These are phyloP conservation scores for Lentinula sp. DNA, from an alignment of 768 basidiomycete species.

Conservation along the genomic window DNA sequence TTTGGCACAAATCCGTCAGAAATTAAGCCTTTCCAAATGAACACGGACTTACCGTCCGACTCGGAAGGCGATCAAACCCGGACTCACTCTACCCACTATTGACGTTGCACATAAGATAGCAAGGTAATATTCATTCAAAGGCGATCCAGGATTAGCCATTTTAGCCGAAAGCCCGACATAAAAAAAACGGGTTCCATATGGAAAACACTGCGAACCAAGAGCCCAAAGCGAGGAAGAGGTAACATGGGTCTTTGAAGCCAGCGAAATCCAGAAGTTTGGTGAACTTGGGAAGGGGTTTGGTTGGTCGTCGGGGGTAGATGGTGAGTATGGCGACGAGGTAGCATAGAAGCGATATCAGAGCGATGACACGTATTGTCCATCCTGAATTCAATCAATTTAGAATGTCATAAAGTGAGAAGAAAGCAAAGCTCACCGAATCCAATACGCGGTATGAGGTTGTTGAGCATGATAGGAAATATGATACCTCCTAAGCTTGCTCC, in stretches of 20 bases:
- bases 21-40: not conserved
- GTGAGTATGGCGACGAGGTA: constrained; percentile 16
- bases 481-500: constrained; percentile 27
- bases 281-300: constrained; percentile 14
- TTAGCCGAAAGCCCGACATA: constrained; percentile 19
- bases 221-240: constrained; percentile 14
- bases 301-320: constrained; percentile 17
- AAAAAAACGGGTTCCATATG: constrained; percentile 21
- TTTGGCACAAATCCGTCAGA: not conserved
- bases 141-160: constrained; percentile 11
- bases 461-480: constrained; percentile 22
- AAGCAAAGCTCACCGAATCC: constrained; percentile 13
- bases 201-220: constrained; percentile 17
- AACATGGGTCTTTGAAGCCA: constrained; percentile 16
- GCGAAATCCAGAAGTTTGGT: constrained; percentile 15
- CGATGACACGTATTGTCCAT: constrained; percentile 22
- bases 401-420: not conserved
- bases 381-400: constrained; percentile 4
- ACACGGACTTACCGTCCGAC: constrained; percentile 15
- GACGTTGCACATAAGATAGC: constrained; percentile 18
- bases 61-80: constrained; percentile 16
- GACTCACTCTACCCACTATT: constrained; percentile 19
- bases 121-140: constrained; percentile 18
- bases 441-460: constrained; percentile 12
- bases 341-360: constrained; percentile 16